Evolutionary conservation across 768 basidiomycete species (phyloP).

Genomic region (Boletus pseudopeckii): DNA sequence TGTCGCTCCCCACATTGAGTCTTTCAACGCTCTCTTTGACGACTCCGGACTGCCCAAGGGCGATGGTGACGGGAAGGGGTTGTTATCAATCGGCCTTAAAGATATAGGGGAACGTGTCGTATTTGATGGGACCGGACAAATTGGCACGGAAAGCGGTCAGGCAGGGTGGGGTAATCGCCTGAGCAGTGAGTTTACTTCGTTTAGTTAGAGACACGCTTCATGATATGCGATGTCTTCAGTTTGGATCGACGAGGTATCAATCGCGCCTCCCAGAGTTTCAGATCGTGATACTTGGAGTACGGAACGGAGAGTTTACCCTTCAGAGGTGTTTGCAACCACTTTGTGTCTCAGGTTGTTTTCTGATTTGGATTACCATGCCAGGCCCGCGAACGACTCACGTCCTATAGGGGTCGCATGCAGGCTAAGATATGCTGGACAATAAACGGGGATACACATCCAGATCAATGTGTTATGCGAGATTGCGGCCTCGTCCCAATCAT

Average conservation of each 20-base stretch:
- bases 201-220: conserved; percentile 7
- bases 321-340: conserved; percentile 58
- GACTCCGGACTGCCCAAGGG: conserved; percentile 77
- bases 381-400: conserved; percentile 91
- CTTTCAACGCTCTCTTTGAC: conserved; percentile 95
- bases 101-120: conserved; percentile 92
- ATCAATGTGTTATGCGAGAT: conserved; percentile 69
- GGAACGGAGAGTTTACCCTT: conserved; percentile 80
- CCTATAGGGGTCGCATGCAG: conserved; percentile 89
- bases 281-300: conserved; percentile 73
- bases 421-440: conserved; percentile 84
- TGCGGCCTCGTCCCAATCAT: conserved; percentile 95
- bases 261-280: conserved; percentile 82
- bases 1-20: conserved; percentile 90
- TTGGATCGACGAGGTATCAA: conserved; percentile 82
- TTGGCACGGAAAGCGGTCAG: conserved; percentile 50
- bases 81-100: conserved; percentile 72
- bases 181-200: conserved; percentile 55
- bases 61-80: conserved; percentile 73
- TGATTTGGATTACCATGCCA: conserved; percentile 29
- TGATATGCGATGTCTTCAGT: conserved; percentile 47
- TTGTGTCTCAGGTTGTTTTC: background rate
- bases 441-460: conserved; percentile 56
- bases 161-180: conserved; percentile 79
- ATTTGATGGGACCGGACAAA: conserved; percentile 70